phyloP scores from a whole-genome alignment of 1,139 yeast genomes.

The Saccharomyces hybrid region DNA sequence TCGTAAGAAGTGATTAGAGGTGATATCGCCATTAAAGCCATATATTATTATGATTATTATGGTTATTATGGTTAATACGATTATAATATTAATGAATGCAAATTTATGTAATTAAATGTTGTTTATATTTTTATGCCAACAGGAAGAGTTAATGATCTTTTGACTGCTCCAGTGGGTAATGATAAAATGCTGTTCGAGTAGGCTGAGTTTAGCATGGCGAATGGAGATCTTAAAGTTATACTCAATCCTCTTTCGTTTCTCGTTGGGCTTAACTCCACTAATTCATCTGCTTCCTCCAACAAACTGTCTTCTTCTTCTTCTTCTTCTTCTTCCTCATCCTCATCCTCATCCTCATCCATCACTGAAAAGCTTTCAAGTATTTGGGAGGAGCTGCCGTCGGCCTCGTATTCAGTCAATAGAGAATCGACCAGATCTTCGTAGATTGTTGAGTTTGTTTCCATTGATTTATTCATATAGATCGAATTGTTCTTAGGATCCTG shows the following conservation, averaged over 20 bases:
- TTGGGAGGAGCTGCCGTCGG: conserved; percentile 5
- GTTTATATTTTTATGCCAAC: conserved; percentile 24
- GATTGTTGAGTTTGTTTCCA: conserved; percentile 6
- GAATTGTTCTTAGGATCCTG: conserved; percentile 8
- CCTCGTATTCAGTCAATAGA: conserved; percentile 17
- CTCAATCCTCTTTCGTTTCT: conserved; percentile 4
- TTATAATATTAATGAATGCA: background rate
- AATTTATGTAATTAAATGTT: conserved; percentile 2
- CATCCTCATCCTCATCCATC: conserved; percentile 4
- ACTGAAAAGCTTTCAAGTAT: background rate
- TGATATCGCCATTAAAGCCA: background rate
- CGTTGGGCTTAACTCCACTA: conserved; percentile 1
- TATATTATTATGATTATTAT: background rate
- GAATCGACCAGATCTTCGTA: conserved; percentile 18
- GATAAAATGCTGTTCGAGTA: conserved; percentile 12
- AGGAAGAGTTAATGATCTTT: conserved; percentile 28
- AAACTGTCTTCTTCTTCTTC: conserved; percentile 6
- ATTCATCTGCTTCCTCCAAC: conserved; percentile 3
- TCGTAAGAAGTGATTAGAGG: background rate
- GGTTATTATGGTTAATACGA: background rate
- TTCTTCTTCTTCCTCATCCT: background rate
- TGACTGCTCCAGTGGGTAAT: conserved; percentile 14
- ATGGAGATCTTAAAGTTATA: conserved; percentile 8
- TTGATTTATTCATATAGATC: background rate
- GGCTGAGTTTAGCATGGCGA: conserved; percentile 5